Evolutionary conservation across 164 flowering plant genomes (phyloP), one percentile per base, ranked within the genome.

Genomic region (Magnolia kwangsiensis): DNA sequence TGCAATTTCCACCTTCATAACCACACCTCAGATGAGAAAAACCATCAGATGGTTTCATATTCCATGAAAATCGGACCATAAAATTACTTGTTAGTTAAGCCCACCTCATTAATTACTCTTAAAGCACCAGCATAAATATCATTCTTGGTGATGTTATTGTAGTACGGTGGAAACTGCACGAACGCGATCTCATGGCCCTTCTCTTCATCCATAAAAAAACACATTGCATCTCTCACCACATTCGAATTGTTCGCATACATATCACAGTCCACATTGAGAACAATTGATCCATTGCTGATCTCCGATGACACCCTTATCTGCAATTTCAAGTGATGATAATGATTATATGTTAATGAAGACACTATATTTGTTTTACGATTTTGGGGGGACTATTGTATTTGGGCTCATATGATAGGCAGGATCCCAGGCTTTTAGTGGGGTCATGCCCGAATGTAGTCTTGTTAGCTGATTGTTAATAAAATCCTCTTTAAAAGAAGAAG

Each of bases 201-300:
- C 50, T 82, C 77, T 73, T 82, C 85, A 78, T 86, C 86, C 84
- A 83, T 80, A 72, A 83, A 78, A 50, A 85, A 83, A 55, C 86
- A 83, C 45, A 85, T 49, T 19, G 83, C 85, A 66, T 85, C 85
- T 77, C 80, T 83, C 31, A 82, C 66, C 37, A 83, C 55, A 23
- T 80, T 71, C 8, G 88, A 78, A 76, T 85, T 76, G 80, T 79
- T 85, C 1, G 87, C 80, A 31, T 80, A 83, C 85, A 85, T 81
- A 72, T 85, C 87, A 21, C 85, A 85, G 75, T 85, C 87, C 27
- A 85, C 87, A 63, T 76, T 83, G 59, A 85, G 83, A 71, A 85
- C 72, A 13, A 85, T 78, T n/a, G 21, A 31, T 1, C 81, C 85
- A 50, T 78, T 80, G 80, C 80, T 85, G 19, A 83, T 83, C 72